phyloP scores from a whole-genome alignment of 805 yeast species.

The Pichia scutulata region DNA sequence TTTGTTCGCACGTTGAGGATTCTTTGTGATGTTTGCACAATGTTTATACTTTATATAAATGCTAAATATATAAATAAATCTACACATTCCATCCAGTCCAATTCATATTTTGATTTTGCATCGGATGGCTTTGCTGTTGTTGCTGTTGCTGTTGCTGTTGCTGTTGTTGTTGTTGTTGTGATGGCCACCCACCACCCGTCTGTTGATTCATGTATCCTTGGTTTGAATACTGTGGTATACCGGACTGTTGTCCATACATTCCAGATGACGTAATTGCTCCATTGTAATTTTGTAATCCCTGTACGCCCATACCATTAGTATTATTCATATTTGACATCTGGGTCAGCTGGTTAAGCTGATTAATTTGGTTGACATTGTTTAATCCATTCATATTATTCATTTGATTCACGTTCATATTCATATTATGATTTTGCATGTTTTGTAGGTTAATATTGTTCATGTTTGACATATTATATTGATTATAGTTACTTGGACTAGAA shows the following conservation, averaged over 20 bases:
- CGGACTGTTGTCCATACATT: conserved; percentile 12
- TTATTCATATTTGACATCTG: background rate
- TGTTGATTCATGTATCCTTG: conserved; percentile 2
- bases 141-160: conserved; percentile 13
- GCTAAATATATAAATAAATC: background rate
- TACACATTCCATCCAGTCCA: conserved; percentile 9
- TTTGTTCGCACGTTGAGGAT: background rate
- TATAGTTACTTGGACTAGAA: background rate
- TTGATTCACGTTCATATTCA: background rate
- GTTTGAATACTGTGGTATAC: conserved; percentile 1
- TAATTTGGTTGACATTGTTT: background rate
- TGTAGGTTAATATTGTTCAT: background rate
- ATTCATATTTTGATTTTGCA: background rate
- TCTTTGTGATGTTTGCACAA: background rate
- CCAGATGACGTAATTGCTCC: background rate
- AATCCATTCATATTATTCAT: background rate
- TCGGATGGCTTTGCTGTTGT: conserved; percentile 9
- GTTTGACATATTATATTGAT: background rate
- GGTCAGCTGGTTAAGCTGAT: conserved; percentile 1
- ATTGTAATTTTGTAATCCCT: background rate
- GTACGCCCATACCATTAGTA: background rate
- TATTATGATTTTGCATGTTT: background rate
- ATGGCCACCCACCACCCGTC: conserved; percentile 6
- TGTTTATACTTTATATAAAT: no score
- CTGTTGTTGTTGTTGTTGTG: conserved; percentile 13